A percentile compares a stretch with the other conserved stretches of the same genome.
phyloP scores from a whole-genome alignment of 371 early-diverging fungal genomes.

The Lichtheimia hyalospora region DNA sequence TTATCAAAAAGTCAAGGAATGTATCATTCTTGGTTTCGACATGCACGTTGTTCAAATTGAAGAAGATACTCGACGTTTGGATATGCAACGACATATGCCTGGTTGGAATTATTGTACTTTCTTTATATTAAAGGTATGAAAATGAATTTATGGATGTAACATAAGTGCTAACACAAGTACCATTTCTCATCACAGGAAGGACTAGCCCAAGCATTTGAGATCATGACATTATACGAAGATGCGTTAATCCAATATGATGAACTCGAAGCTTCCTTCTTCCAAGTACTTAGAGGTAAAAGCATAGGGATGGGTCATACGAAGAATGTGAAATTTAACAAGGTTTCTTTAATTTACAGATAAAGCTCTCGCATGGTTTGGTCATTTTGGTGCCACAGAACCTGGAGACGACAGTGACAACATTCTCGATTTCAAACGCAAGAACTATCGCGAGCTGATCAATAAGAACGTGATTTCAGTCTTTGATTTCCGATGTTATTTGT shows the following conservation, averaged over 20 bases:
- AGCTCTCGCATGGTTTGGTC: conserved; percentile 88
- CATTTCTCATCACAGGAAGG: conserved; percentile 57
- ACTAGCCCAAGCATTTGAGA: conserved; percentile 83
- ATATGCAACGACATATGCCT: conserved; percentile 89
- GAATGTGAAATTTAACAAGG: no score
- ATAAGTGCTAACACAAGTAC: neutral
- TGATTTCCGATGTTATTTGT: conserved; percentile 93
- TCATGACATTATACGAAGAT: conserved; percentile 84
- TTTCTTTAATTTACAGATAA: conserved; percentile 48
- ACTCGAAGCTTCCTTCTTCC: conserved; percentile 89
- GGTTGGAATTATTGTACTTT: conserved; percentile 98
- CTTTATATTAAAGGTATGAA: conserved; percentile 80
- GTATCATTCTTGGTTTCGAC: conserved; percentile 77
- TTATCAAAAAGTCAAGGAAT: conserved; percentile 78
- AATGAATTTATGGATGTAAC: neutral
- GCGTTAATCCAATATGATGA: conserved; percentile 94
- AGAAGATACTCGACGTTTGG: conserved; percentile 87
- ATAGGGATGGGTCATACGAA: no score
- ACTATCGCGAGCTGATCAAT: conserved; percentile 84
- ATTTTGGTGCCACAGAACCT: conserved; percentile 81
- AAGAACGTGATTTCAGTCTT: conserved; percentile 91
- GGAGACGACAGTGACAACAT: conserved; percentile 89
- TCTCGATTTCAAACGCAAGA: conserved; percentile 73
- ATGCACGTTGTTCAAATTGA: conserved; percentile 77
- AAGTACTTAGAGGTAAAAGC: conserved; percentile 69